A percentile compares a stretch with the other conserved stretches of the same genome.
phyloP scores from a whole-genome alignment of 2,329 filamentous ascomycete genomes.

The Aschersonia sp. region DNA sequence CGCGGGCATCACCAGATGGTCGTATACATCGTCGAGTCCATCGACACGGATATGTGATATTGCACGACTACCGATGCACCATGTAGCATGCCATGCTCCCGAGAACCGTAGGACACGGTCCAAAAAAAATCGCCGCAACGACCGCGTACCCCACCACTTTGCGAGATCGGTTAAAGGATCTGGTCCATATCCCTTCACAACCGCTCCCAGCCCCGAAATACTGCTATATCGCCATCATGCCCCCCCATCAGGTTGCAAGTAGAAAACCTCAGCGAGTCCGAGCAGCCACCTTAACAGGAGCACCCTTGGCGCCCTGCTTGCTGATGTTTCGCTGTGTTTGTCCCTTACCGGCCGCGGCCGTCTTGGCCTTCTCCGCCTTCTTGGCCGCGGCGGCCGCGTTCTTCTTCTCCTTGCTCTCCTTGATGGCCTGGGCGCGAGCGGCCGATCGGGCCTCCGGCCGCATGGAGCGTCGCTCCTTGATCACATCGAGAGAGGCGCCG shows the following conservation, averaged over 20 bases:
- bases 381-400: constrained; percentile 72
- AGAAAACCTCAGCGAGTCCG: constrained; percentile 52
- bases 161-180: too few species aligned
- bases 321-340: constrained; percentile 68
- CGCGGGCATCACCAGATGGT: too few species aligned
- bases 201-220: too few species aligned
- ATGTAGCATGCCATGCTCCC: constrained; percentile 26
- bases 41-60: constrained; percentile 13
- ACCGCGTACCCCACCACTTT: constrained; percentile 21
- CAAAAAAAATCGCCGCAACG: constrained; percentile 24
- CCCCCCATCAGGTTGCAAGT: constrained; percentile 1
- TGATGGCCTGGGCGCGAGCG: constrained; percentile 80
- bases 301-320: constrained; percentile 96
- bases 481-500: constrained; percentile 97
- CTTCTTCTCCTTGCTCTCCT: constrained; percentile 99
- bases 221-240: too few species aligned
- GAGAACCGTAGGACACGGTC: constrained; percentile 25
- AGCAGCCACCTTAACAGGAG: constrained; percentile 70
- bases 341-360: constrained; percentile 61
- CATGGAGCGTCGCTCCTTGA: constrained; percentile 95
- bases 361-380: constrained; percentile 99
- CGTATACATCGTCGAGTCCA: neutral
- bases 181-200: too few species aligned
- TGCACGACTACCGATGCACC: constrained; percentile 26
- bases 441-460: constrained; percentile 92